These are phyloP conservation scores for Misopates orontium DNA, from an alignment of 257 asterid genomes.

Conservation along the genomic window DNA sequence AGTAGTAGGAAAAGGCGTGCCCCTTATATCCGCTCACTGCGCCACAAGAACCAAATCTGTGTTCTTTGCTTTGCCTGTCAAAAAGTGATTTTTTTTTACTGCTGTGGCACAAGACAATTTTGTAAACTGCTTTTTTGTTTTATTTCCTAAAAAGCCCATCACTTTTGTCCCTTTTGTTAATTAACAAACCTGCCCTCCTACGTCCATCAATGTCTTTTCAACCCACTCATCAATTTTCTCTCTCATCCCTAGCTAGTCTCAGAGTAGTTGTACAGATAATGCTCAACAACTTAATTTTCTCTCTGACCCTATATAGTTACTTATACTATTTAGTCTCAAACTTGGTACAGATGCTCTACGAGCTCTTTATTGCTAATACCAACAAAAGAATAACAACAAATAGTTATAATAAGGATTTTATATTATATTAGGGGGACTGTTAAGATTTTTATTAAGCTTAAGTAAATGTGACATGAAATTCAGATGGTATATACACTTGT, in stretches of 20 bases:
- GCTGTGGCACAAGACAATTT: constrained; percentile 1
- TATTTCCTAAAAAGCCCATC: constrained; percentile 26
- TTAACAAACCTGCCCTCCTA: constrained; percentile 31
- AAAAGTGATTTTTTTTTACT: too few relatives aligned
- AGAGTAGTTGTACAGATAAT: not conserved
- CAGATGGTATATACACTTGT: too few relatives aligned
- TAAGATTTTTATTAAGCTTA: too few relatives aligned
- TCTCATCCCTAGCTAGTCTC: not conserved
- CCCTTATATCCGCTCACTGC: not conserved
- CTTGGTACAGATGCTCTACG: too few relatives aligned
- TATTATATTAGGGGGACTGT: too few relatives aligned
- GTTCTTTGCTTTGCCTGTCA: not conserved
- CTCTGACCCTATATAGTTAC: not conserved
- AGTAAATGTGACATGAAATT: too few relatives aligned
- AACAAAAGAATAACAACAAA: too few relatives aligned
- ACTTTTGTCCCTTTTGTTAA: constrained; percentile 31
- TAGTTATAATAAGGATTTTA: too few relatives aligned
- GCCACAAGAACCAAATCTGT: not conserved
- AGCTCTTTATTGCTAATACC: too few relatives aligned
- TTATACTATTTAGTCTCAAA: too few relatives aligned
- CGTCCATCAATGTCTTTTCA: constrained; percentile 44
- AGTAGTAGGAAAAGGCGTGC: not conserved
- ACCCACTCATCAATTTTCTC: not conserved
- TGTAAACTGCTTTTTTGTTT: not conserved
- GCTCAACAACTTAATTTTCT: not conserved